Base-by-base conservation (phyloP, 2,329 filamentous ascomycete genomes). In the Tolypocladium cylindrosporum region DNA sequence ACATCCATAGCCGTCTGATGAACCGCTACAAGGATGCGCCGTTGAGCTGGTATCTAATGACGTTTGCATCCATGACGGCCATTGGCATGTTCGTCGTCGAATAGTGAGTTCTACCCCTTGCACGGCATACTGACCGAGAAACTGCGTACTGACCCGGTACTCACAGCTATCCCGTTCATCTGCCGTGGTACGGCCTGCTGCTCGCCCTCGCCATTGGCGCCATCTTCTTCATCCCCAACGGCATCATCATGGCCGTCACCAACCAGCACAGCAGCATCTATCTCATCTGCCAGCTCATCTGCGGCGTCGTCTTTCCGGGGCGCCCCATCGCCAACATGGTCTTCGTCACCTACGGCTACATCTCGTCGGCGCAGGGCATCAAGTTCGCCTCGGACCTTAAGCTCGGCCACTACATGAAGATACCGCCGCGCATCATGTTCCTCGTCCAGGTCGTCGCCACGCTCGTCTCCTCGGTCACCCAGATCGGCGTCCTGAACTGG, bases 271-370 rank as follows among this genome's bases (percentile, higher is more conserved):
- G 86, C 71, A 90, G 87, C 70, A 90, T 93, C 63, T 94, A 93
- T 69, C 80, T 94, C 41, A 89, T 94, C 65, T 93, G 90, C 70
- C 90, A 94, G 72, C 81, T 95, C 58, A 86, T 94, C 62, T 93
- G 89, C 62, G 91, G 91, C 57, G 85, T 83, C 55, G 79, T 91
- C 19, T 95, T 95, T 69, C 90, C 90, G 0, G 91, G 91, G 36
- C 86, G 88, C 1, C 91, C 91, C 1, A 89, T 95, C 13, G 91
- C 90, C 55, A 94, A 95, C 71, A 95, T 95, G 91, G 89, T 95
- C 41, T 96, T 95, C 66, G 90, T 93, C 54, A 94, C 90, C 0
- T 96, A 94, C 69, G 90, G 90, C 61, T 95, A 94, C 72, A 94
- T 94, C 67, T 91, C 89, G 5, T 92, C 89, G 0, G 89, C 90